Conservation (phyloP, 106 monocot species). For the Phalaenopsis equestris region DNA sequence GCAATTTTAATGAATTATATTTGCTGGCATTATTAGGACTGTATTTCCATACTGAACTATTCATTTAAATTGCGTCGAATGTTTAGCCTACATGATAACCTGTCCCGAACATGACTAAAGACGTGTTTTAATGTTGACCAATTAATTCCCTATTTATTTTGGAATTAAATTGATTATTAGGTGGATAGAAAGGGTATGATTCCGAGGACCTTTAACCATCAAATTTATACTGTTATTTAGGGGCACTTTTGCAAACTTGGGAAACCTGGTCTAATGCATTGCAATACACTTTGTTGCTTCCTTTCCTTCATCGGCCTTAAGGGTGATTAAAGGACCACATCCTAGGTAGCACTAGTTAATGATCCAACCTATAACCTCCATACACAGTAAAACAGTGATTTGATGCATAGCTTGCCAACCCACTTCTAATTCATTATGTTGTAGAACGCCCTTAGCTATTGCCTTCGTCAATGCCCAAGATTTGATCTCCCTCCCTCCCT, state of each 20-base stretch:
- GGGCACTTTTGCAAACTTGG: not conserved
- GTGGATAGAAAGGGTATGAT: not conserved
- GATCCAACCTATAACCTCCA: too few species aligned
- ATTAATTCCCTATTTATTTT: not conserved
- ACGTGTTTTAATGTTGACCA: not conserved
- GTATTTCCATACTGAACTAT: not conserved
- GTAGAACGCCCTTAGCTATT: too few species aligned
- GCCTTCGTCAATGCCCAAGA: too few species aligned
- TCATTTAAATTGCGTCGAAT: not conserved
- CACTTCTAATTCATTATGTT: too few species aligned
- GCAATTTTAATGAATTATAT: not conserved
- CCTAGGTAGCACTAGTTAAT: too few species aligned
- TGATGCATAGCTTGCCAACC: too few species aligned
- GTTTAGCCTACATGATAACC: not conserved
- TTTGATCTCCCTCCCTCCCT: too few species aligned
- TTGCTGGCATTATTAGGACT: not conserved
- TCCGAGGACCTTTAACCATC: not conserved
- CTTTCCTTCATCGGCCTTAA: too few species aligned
- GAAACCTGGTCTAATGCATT: not conserved
- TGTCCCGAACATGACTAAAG: not conserved
- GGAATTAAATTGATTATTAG: not conserved
- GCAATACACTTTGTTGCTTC: too few species aligned
- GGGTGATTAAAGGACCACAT: too few species aligned
- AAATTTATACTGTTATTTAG: not conserved
- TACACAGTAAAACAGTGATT: too few species aligned